phyloP scores from a whole-genome alignment of 139 green algal species.

The Cymbomonas tetramitiformis region DNA sequence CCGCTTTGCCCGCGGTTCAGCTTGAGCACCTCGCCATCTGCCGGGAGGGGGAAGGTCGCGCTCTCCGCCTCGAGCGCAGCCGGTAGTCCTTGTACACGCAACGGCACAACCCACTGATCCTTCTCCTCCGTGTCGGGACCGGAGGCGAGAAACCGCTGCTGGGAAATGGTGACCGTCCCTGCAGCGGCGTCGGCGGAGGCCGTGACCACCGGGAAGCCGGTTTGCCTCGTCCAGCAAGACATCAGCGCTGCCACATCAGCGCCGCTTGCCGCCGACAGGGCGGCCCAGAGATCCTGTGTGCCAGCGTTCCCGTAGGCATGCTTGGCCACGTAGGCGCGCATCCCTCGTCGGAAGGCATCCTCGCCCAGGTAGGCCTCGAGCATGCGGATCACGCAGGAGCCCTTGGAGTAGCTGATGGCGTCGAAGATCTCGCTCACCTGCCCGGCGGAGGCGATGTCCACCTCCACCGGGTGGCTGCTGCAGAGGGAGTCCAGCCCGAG shows the following conservation, averaged over 20 bases:
- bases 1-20: not conserved
- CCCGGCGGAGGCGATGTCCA: conserved; percentile 27
- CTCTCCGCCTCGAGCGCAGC: no score
- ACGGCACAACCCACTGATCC: no score
- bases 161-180: no score
- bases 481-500: conserved; percentile 27
- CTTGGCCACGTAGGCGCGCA: conserved; percentile 13
- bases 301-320: conserved; percentile 18
- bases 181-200: no score
- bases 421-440: conserved; percentile 31
- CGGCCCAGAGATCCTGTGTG: no score
- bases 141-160: no score
- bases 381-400: conserved; percentile 69
- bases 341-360: conserved; percentile 10
- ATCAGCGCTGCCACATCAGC: no score
- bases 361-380: conserved; percentile 53
- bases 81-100: no score
- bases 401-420: conserved; percentile 54
- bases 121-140: no score
- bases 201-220: no score
- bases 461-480: conserved; percentile 28
- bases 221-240: no score
- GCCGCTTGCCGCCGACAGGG: no score
- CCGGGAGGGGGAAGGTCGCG: not conserved
- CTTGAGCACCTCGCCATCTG: not conserved